These are phyloP conservation scores for Remersonia thermophila DNA, from an alignment of 2,329 filamentous ascomycete genomes.

Conservation along the genomic window DNA sequence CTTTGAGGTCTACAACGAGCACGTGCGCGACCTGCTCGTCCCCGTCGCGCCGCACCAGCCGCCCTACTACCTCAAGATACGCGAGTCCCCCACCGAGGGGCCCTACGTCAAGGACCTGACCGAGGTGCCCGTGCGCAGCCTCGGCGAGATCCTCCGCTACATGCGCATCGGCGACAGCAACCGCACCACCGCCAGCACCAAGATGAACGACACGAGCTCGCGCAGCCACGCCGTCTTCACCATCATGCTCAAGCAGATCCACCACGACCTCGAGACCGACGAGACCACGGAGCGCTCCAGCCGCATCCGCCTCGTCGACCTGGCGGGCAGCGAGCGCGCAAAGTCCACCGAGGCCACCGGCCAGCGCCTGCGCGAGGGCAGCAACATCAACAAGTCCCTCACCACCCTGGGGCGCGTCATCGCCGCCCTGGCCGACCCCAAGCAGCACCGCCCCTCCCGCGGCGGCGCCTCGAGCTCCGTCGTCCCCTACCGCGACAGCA, in stretches of 20 bases:
- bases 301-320: conserved; percentile 85
- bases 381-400: conserved; percentile 98
- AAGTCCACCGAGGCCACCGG: conserved; percentile 94
- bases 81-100: conserved; percentile 86
- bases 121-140: conserved; percentile 79
- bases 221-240: conserved; percentile 97
- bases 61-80: conserved; percentile 90
- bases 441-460: conserved; percentile 43
- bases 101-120: conserved; percentile 96
- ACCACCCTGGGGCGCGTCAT: conserved; percentile 94
- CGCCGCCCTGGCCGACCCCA: conserved; percentile 68
- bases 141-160: conserved; percentile 73
- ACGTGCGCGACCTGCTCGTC: conserved; percentile 85
- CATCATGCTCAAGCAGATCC: conserved; percentile 94
- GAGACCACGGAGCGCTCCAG: conserved; percentile 92
- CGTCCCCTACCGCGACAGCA: conserved; percentile 87
- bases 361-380: conserved; percentile 78
- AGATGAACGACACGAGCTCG: conserved; percentile 98
- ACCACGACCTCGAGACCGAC: conserved; percentile 93
- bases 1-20: conserved; percentile 99
- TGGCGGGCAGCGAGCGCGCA: conserved; percentile 88
- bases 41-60: conserved; percentile 57
- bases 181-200: conserved; percentile 82
- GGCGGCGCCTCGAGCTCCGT: conserved; percentile 37
- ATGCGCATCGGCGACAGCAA: conserved; percentile 86